These are phyloP conservation scores for Eragrostis tef DNA, from an alignment of 202 grass and related monocot species.

Conservation along the genomic window DNA sequence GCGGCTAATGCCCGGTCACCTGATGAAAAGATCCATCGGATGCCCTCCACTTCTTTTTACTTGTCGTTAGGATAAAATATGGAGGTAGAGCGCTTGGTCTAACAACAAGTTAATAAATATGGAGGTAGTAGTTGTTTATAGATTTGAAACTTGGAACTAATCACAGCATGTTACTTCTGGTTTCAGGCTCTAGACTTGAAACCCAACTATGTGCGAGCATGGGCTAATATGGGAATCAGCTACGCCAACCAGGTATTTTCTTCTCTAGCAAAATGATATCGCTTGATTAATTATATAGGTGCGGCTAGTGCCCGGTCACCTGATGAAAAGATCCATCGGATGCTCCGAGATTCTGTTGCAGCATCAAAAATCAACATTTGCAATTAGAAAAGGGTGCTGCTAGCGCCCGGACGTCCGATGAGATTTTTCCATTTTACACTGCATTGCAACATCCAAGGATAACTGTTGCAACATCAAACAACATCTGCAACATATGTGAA, in stretches of 20 bases:
- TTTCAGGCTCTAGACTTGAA: conserved; percentile 96
- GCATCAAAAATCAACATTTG: too few relatives aligned
- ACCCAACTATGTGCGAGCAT: conserved; percentile 97
- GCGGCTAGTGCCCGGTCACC: background rate
- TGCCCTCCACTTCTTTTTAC: background rate
- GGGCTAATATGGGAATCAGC: conserved; percentile 99
- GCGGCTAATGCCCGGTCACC: background rate
- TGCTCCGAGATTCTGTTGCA: too few relatives aligned
- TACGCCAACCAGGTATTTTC: conserved; percentile 95
- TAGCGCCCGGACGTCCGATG: too few relatives aligned
- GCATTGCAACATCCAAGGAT: too few relatives aligned
- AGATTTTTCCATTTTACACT: too few relatives aligned
- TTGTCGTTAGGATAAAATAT: background rate
- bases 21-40: too few relatives aligned
- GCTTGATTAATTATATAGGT: background rate
- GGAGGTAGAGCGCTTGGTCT: background rate
- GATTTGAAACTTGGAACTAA: conserved; percentile 38
- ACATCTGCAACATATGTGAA: too few relatives aligned
- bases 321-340: too few relatives aligned
- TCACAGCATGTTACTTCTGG: conserved; percentile 34
- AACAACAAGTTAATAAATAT: background rate
- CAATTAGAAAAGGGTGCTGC: too few relatives aligned
- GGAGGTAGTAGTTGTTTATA: conserved; percentile 32
- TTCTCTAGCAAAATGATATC: conserved; percentile 41
- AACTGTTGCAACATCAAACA: too few relatives aligned